phyloP scores from a whole-genome alignment of 768 basidiomycete species.

The Agrocybe chaxingu region DNA sequence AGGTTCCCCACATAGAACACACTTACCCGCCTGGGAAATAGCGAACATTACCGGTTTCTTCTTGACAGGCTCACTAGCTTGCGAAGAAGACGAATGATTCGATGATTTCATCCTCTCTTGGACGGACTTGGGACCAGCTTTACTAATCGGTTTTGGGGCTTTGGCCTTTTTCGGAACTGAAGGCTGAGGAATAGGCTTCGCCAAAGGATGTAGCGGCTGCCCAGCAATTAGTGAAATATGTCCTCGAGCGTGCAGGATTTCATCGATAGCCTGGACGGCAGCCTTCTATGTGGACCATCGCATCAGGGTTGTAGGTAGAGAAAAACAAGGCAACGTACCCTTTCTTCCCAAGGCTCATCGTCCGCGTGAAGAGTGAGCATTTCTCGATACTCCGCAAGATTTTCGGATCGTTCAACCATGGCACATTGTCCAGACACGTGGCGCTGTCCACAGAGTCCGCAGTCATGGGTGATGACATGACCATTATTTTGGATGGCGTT shows the following conservation, averaged over 20 bases:
- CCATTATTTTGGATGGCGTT: constrained; percentile 14
- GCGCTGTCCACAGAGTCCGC: constrained; percentile 58
- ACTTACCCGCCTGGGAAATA: not conserved
- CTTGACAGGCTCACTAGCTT: not conserved
- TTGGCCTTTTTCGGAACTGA: constrained; percentile 13
- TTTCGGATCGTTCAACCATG: constrained; percentile 64
- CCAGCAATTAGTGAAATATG: constrained; percentile 53
- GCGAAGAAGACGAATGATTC: no score
- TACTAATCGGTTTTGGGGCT: not conserved
- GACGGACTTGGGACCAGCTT: no score
- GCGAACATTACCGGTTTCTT: constrained; percentile 4
- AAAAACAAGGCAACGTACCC: constrained; percentile 40
- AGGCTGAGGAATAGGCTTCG: constrained; percentile 19
- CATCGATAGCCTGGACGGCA: constrained; percentile 70
- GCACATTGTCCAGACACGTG: constrained; percentile 54
- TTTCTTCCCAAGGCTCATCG: constrained; percentile 62
- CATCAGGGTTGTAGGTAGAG: constrained; percentile 7
- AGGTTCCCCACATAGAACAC: constrained; percentile 7
- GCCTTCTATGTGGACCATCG: constrained; percentile 38
- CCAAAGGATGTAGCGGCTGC: constrained; percentile 61
- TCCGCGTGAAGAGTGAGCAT: constrained; percentile 62
- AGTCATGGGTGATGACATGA: constrained; percentile 24
- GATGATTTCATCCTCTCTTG: no score
- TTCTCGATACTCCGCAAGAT: constrained; percentile 66
- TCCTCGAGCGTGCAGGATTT: constrained; percentile 54